A percentile compares a stretch with the other conserved stretches of the same genome.
Conservation (phyloP, 1,284 basidiomycete genomes). For the Rhodotorula sp. region DNA sequence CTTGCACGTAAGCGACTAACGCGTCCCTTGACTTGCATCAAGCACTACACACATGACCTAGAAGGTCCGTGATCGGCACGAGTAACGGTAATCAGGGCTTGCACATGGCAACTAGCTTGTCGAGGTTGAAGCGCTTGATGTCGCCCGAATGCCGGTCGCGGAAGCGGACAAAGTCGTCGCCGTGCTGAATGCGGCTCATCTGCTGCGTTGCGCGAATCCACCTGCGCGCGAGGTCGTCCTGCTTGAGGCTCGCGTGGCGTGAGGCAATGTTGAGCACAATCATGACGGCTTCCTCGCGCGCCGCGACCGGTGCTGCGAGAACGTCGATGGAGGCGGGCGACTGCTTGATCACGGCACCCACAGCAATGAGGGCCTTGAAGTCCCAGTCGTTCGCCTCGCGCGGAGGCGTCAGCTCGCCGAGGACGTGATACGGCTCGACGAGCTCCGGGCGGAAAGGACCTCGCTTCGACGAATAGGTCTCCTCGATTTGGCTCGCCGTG, state of each 20-base stretch:
- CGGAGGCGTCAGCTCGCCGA: neutral
- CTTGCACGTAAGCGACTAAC: too few species aligned
- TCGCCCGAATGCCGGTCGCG: neutral
- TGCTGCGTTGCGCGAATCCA: neutral
- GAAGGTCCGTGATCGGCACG: too few species aligned
- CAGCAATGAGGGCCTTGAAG: neutral
- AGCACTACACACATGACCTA: too few species aligned
- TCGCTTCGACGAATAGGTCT: neutral
- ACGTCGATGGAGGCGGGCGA: neutral
- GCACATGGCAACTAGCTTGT: neutral
- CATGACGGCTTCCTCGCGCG: neutral
- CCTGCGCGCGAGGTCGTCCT: neutral
- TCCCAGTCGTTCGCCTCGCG: neutral
- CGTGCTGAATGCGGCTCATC: neutral
- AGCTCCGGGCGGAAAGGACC: neutral
- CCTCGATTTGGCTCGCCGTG: neutral
- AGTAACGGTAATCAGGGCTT: neutral
- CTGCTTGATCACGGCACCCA: neutral
- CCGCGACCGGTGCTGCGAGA: neutral
- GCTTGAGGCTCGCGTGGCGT: neutral
- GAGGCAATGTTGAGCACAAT: neutral
- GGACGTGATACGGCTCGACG: neutral
- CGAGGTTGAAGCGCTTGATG: neutral
- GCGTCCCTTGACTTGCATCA: too few species aligned
- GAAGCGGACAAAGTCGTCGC: neutral